Evolutionary conservation across 768 basidiomycete species (phyloP).

Genomic region (Dentipellis fragilis): DNA sequence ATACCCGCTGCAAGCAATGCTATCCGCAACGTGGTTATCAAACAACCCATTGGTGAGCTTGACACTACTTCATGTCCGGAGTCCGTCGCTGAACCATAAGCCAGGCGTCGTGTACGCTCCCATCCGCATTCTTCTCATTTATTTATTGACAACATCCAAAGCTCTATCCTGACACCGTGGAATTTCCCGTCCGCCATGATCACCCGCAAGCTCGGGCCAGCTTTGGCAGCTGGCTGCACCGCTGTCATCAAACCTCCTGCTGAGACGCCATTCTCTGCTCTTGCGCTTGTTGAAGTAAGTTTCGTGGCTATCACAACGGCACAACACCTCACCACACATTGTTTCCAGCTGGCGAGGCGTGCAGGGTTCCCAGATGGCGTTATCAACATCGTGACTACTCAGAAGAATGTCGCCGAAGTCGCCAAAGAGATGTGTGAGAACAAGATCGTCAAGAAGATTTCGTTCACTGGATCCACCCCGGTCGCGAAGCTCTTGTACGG

Average conservation of each 20-base stretch:
- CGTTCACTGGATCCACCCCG: constrained; percentile 82
- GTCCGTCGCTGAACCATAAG: background rate
- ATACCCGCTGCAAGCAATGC: constrained; percentile 67
- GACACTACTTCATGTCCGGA: background rate
- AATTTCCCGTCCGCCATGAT: constrained; percentile 97
- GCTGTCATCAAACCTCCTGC: constrained; percentile 90
- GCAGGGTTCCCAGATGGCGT: constrained; percentile 96
- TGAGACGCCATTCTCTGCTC: constrained; percentile 88
- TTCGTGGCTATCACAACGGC: background rate
- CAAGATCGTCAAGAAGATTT: constrained; percentile 76
- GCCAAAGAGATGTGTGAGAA: constrained; percentile 93
- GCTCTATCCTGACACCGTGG: constrained; percentile 78
- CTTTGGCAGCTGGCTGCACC: constrained; percentile 94
- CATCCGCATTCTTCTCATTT: background rate
- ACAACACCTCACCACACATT: background rate
- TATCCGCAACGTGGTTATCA: constrained; percentile 79
- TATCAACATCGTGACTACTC: constrained; percentile 87
- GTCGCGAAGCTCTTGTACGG: constrained; percentile 71
- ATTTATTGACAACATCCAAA: constrained; percentile 17
- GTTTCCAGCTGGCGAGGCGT: constrained; percentile 56
- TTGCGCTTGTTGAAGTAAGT: constrained; percentile 82
- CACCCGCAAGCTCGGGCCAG: constrained; percentile 80
- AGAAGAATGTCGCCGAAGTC: constrained; percentile 75
- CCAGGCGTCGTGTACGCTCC: constrained; percentile 37
- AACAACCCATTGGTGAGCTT: constrained; percentile 76